A percentile compares a stretch with the other conserved stretches of the same genome.
phyloP scores from a whole-genome alignment of 495 filamentous ascomycete genomes.

The Aspergillus bertholletiae region DNA sequence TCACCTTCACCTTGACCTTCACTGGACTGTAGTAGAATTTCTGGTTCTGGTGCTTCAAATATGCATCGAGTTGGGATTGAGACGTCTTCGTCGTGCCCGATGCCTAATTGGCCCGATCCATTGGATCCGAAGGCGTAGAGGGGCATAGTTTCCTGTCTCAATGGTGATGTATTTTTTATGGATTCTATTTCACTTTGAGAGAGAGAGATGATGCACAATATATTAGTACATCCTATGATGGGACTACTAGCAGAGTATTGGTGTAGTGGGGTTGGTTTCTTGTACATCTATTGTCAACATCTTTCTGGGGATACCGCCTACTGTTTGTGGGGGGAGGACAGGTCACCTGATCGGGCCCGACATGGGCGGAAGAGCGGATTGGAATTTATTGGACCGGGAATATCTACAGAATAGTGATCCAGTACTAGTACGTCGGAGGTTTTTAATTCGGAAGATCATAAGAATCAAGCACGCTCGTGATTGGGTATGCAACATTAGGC shows the following conservation, averaged over 20 bases:
- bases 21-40: slow-evolving; percentile 6
- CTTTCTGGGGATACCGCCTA: neutral
- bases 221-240: too few relatives aligned
- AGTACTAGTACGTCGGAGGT: too few relatives aligned
- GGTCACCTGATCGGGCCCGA: too few relatives aligned
- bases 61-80: slow-evolving; percentile 60
- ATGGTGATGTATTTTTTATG: too few relatives aligned
- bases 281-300: neutral
- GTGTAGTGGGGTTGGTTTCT: neutral
- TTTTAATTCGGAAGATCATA: too few relatives aligned
- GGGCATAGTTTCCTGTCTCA: slow-evolving; percentile 20
- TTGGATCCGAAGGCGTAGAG: slow-evolving; percentile 92
- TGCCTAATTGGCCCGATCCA: slow-evolving; percentile 78
- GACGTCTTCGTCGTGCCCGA: slow-evolving; percentile 72
- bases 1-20: neutral
- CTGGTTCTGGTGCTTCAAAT: slow-evolving; percentile 24
- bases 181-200: too few relatives aligned
- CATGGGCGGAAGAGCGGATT: too few relatives aligned
- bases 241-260: neutral
- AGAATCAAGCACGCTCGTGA: neutral
- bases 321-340: too few relatives aligned
- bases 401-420: too few relatives aligned
- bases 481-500: neutral
- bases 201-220: too few relatives aligned
- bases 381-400: too few relatives aligned